Evolutionary conservation across 768 basidiomycete genomes (phyloP), one percentile per base, ranked within the genome.

Genomic region (Termitomyces sp.): DNA sequence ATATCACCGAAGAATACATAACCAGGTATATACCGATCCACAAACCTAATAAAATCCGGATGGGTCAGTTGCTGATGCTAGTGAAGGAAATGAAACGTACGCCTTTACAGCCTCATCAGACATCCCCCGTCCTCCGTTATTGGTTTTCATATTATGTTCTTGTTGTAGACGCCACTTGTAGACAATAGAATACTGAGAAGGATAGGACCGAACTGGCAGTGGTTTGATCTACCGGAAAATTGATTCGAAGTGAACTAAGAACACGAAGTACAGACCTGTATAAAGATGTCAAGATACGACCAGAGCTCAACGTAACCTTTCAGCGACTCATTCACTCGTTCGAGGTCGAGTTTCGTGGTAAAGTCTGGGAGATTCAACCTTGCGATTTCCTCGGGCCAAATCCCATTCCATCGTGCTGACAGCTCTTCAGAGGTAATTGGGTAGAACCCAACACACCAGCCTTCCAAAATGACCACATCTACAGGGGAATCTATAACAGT

Each of bases 371-470:
- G 65, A 22, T 71, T 68, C 12, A 82, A 71, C 42, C 63, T 69
- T 58, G 56, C 56, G n/a, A 69, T 66, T 61, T 79, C 77, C 36
- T 69, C 66, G 45, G 62, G 69, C 79, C 81, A 83, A 12, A 64
- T 58, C 2, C 75, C 75, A 40, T 74, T 69, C 82, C 88, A 93
- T 32, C 79, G 74, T 39, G 67, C 67, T 44, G 83, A 77, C 34
- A 93, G 69, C 59, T 83, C 82, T 10, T 75, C 71, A 18, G 62
- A 46, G 0, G 75, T 64, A 6, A 92, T 76, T 1, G 93, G 87
- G 51, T 80, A 79, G 68, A 97, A 98, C 0, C 96, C 95, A 24
- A 91, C 84, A 71, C 88, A 94, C 97, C 97, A 99, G 10, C 97
- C 97, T 74, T 99, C 97, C 49, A 99, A 75, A 49, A 99, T 80